Evolutionary conservation across 495 filamentous ascomycete species (phyloP).

Genomic region (Antarctomyces pellizariae): DNA sequence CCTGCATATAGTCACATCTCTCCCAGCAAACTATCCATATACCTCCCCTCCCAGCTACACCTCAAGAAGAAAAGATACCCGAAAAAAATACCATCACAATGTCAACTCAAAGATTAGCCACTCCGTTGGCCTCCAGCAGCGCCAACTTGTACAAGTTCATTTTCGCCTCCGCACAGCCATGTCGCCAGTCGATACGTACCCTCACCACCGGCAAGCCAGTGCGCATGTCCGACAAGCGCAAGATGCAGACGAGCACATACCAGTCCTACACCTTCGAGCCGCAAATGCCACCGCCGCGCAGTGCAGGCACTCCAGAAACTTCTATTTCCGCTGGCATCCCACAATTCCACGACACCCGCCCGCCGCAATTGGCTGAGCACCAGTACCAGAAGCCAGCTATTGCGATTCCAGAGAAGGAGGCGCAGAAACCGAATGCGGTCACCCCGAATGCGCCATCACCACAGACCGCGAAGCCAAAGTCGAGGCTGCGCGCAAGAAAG

Average conservation of each 20-base stretch:
- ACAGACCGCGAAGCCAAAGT: slow-evolving; percentile 22
- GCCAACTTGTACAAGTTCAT: slow-evolving; percentile 20
- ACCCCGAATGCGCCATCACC: slow-evolving; percentile 10
- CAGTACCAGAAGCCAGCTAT: slow-evolving; percentile 11
- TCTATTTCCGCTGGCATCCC: slow-evolving; percentile 38
- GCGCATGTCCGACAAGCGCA: slow-evolving; percentile 34
- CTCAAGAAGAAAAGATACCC: too few species aligned
- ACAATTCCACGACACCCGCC: slow-evolving; percentile 27
- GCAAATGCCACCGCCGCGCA: slow-evolving; percentile 41
- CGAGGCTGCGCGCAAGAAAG: slow-evolving; percentile 62
- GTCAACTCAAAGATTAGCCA: slow-evolving; percentile 11
- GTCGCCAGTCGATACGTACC: slow-evolving; percentile 29
- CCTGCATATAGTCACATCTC: too few species aligned
- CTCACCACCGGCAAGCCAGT: slow-evolving; percentile 38
- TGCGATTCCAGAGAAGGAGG: slow-evolving; percentile 32
- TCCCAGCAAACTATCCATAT: too few species aligned
- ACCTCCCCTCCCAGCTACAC: too few species aligned
- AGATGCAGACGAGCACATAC: slow-evolving; percentile 53
- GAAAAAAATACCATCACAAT: too few species aligned
- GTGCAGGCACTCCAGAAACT: slow-evolving; percentile 36
- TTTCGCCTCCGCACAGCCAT: slow-evolving; percentile 21
- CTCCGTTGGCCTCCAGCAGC: slow-evolving; percentile 9
- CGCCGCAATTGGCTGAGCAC: slow-evolving; percentile 18
- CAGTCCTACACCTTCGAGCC: slow-evolving; percentile 46
- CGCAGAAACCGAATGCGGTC: slow-evolving; percentile 31